Base-by-base conservation (phyloP, 306 rosid genomes). In the Dalbergia cochinchinensis region DNA sequence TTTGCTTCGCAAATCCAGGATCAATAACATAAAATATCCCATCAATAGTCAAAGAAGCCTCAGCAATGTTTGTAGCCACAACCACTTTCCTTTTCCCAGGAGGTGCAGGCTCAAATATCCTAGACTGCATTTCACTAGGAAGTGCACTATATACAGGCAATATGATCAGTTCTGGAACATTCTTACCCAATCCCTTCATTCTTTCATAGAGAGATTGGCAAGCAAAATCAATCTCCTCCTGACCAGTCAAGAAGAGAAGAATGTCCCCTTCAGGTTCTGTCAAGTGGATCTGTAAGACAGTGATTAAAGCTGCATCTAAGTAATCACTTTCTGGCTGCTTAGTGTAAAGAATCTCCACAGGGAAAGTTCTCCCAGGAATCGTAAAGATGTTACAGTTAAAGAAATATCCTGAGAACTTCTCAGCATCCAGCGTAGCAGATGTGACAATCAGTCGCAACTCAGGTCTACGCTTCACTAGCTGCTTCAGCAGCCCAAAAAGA, bases 41-140 rank as follows among this genome's bases (percentile, higher is more conserved):
- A 85, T 94, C 98, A 76, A 94, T 92, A 35, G 96, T 92, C 85
- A 94, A 88, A 16, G 96, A 90, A 55, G 98, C 93, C 86, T 94
- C 97, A 5, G 98, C 96, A 85, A 94, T 92, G 71, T 94, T 94
- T 34, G 98, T 94, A 53, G 98, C 96, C 83, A 94, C 97, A 16
- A 94, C 93, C 83, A 94, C 94, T 80, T 92, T 90, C 73, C 97
- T 88, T 86, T 92, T 94, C 71, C 96, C 97, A 3, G 96, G 94
- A 55, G 98, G 98, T 51, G 97, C 89, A 44, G 96, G 94, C 0
- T 92, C 94, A 76, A 94, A 94, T 77, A 92, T 94, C 85, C 92
- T 88, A 5, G 96, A 88, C 61, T 94, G 97, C 97, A 89, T 90
- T 80, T 89, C 96, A 87, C 94, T 89, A 19, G 92, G 98, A 66